Base-by-base conservation (phyloP, 2,329 filamentous ascomycete genomes). In the Neofusicoccum umdonicola region DNA sequence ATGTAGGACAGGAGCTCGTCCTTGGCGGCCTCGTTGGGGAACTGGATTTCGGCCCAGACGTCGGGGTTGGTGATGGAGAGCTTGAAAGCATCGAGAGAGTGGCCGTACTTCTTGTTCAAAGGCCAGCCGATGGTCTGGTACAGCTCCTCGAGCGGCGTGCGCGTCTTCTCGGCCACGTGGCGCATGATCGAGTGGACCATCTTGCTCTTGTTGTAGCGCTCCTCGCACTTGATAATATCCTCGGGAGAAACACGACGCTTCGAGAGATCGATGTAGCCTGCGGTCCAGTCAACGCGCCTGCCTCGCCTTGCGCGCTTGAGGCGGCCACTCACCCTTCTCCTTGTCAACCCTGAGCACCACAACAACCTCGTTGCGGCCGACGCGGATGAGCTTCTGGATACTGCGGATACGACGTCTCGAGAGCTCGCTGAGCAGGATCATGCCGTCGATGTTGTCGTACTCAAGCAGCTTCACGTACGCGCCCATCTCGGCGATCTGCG, bases 381-480 rank as follows among this genome's bases (percentile, higher is more conserved):
- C 95, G 70, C 95, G 90, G 74, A 99, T 99, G 71, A 99, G 90
- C 83, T 99, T 99, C 81, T 99, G 96, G 74, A 99, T 99, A 86
- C 89, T 93, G 84, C 95, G 86, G 76, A 99, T 99, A 90, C 95
- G 95, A 87, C 95, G 88, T 85, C 95, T 89, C 66, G 96, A 99
- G 69, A 99, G 87, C 82, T 99, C 95, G 74, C 92, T 97, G 70
- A 99, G 92, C 71, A 99, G 84, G 75, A 99, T 99, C 96, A 99
- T 99, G 87, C 95, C 95, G 78, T 99, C 96, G 75, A 99, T 99
- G 83, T 98, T 97, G 82, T 99, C 95, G 82, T 99, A 99, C 83
- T 99, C 95, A 73, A 99, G 90, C 64, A 99, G 89, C 84, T 99
- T 99, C 76, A 99, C 96, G 80, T 99, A 99, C 74, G 96, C 95